A percentile compares a stretch with the other conserved stretches of the same genome.
These are phyloP conservation scores for Aspergillus ellipticus DNA, from an alignment of 495 filamentous ascomycete species.

Conservation along the genomic window DNA sequence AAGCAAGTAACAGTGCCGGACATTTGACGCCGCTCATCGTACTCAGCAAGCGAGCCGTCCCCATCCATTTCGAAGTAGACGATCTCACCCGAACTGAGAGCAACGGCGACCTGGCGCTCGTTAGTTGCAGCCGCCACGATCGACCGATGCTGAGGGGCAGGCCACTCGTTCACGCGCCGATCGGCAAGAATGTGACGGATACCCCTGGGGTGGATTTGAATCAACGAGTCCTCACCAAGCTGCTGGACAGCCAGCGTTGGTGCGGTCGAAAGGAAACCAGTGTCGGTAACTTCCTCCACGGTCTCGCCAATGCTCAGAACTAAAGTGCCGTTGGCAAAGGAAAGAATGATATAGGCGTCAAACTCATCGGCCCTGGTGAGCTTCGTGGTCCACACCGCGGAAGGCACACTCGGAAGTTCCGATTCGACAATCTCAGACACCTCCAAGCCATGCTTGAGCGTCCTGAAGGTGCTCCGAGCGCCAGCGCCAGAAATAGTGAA, in stretches of 20 bases:
- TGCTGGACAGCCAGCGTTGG: conserved; percentile 90
- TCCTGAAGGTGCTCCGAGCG: conserved; percentile 83
- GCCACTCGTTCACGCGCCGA: conserved; percentile 88
- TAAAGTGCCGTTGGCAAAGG: conserved; percentile 67
- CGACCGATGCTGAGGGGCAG: conserved; percentile 84
- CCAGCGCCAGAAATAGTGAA: conserved; percentile 87
- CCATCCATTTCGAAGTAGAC: conserved; percentile 96
- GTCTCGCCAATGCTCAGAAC: conserved; percentile 94
- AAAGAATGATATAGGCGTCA: conserved; percentile 75
- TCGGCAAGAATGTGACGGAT: conserved; percentile 83
- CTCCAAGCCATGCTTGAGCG: conserved; percentile 85
- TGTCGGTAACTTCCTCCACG: conserved; percentile 91
- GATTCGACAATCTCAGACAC: conserved; percentile 93
- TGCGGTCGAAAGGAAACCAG: conserved; percentile 81
- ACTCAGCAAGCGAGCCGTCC: conserved; percentile 86
- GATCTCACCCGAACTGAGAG: conserved; percentile 91
- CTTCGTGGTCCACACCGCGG: conserved; percentile 93
- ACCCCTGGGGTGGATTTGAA: conserved; percentile 93
- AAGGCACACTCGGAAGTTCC: conserved; percentile 78
- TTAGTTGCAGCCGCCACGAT: conserved; percentile 97
- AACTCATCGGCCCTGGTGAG: conserved; percentile 76
- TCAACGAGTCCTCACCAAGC: conserved; percentile 84
- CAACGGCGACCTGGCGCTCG: conserved; percentile 86
- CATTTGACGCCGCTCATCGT: conserved; percentile 94
- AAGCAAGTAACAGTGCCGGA: conserved; percentile 91